Evolutionary conservation across 2,329 filamentous ascomycete species (phyloP), one percentile per base, ranked within the genome.

Genomic region (Xenosphaeropsis pyriputrescens): DNA sequence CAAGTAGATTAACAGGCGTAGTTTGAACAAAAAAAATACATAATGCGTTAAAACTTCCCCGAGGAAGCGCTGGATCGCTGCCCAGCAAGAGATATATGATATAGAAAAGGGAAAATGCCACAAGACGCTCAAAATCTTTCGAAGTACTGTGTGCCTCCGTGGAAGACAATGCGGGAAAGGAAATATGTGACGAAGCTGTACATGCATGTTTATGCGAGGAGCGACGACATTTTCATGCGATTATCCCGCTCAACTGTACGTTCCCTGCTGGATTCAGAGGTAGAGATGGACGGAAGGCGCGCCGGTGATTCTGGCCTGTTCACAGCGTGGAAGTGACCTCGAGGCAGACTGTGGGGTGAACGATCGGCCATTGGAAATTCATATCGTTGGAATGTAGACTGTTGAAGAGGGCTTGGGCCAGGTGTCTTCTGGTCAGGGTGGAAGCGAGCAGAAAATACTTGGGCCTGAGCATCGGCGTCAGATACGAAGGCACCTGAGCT

Each of bases 151-250:
- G 22, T 26, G 22, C 22, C 22, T 26, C 22, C 22, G 8, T 19
- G 22, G 22, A 26, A 26, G 22, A 26, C 22, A 26, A 26, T 26
- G 22, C 22, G 12, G 12, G 22, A 26, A 26, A 26, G 12, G 22
- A 26, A 26, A 26, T 11, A 26, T 9, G 22, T 26, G 8, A 26
- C 4, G 22, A 26, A 26, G 4, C 22, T 26, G 22, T 26, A 26
- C 22, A 26, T 11, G 8, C 22, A 11, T 26, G 22, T 12, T 49
- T 39, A 53, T 35, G 40, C 50, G 2, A 55, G 37, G 5, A 56
- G 38, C 2, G 45, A 47, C 15, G 52, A 54, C 16, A 56, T 48
- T 40, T 49, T 41, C 53, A 56, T 56, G 31, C 53, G 46, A 7
- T 49, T 45, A 39, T 56, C 53, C 7, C 50, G 45, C 32, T 50